Percentiles rank a stretch among this genome's conserved stretches.
Evolutionary conservation across 805 yeast species (phyloP).

Genomic region (Nakazawaea wickerhamii): DNA sequence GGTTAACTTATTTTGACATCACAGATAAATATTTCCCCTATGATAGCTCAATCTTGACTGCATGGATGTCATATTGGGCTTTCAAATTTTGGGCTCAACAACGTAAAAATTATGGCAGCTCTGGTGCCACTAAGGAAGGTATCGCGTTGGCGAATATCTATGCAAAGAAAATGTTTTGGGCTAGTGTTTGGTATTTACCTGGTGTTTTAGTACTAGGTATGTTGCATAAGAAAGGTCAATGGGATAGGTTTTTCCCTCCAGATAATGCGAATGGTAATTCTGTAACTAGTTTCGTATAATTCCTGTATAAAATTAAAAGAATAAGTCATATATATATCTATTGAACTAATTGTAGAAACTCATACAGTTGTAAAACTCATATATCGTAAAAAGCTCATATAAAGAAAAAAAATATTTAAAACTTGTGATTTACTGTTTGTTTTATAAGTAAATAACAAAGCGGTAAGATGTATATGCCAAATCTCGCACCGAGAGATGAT

Average conservation of each 20-base stretch:
- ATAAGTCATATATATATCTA: too few relatives aligned
- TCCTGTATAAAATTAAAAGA: too few relatives aligned
- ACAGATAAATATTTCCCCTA: constrained; percentile 76
- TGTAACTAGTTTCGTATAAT: constrained; percentile 4
- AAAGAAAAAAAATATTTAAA: not conserved
- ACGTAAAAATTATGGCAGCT: constrained; percentile 44
- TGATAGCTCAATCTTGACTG: constrained; percentile 81
- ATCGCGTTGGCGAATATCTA: constrained; percentile 53
- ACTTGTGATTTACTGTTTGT: too few relatives aligned
- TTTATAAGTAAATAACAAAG: too few relatives aligned
- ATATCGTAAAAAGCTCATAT: not conserved
- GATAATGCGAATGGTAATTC: not conserved
- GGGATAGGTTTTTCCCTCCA: constrained; percentile 58
- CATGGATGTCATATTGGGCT: constrained; percentile 80
- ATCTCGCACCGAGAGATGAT: constrained; percentile 36
- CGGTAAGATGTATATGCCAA: constrained; percentile 45
- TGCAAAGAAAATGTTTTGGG: constrained; percentile 89
- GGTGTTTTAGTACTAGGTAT: constrained; percentile 85
- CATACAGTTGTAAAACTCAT: not conserved
- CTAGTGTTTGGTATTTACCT: constrained; percentile 91
- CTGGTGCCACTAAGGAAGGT: constrained; percentile 48
- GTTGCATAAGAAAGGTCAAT: constrained; percentile 91
- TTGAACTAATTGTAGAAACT: not conserved
- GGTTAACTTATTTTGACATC: constrained; percentile 68
- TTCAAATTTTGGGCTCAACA: constrained; percentile 85